Evolutionary conservation across 2,329 filamentous ascomycete genomes (phyloP), one percentile per base, ranked within the genome.

Genomic region (Venturia nashicola): DNA sequence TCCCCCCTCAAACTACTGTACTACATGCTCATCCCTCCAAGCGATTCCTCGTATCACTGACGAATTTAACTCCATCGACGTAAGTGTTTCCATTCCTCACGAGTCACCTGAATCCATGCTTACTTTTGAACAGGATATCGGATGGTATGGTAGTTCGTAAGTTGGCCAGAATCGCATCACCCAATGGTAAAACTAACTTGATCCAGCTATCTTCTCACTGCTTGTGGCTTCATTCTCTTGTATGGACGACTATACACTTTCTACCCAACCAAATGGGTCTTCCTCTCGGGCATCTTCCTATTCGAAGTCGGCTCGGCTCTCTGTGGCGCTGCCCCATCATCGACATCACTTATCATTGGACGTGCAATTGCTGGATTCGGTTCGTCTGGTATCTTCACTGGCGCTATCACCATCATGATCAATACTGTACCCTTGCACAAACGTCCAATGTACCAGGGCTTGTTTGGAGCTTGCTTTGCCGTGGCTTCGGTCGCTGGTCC

Each of bases 61-160:
- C 42, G 54, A 67, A 14, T 69, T 69, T 60, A 62, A 69, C 54
- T 67, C 65, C 27, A 65, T 69, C 32, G 65, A 65, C 32, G 71
- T 75, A 42, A 9, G 42, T 60, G 7, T 2, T 44, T 16, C 5
- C 39, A 12, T 6, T 40, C 34, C 14, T 42, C 40, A 42, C 40
- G 14, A 8, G 14, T 5, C 11, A 16, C 4, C 12, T 42, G 16
- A 18, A 23, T 34, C 0, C 3, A 12, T 65, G 40, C 59, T 39
- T 57, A 39, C 14, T 12, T 20, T 16, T 5, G 4, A 20, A 11
- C 12, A 61, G 60, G 64, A 65, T 39, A 59, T 65, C 20, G 64
- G 64, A 23, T 65, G 65, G 65, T 66, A 66, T 43, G 64, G 57
- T 42, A 42, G 27, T 44, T 44, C 64, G n/a, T 57, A 27, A 51